Evolutionary conservation across 352 stramenopile genomes (phyloP).

Genomic region (Globisporangium apiculatum): DNA sequence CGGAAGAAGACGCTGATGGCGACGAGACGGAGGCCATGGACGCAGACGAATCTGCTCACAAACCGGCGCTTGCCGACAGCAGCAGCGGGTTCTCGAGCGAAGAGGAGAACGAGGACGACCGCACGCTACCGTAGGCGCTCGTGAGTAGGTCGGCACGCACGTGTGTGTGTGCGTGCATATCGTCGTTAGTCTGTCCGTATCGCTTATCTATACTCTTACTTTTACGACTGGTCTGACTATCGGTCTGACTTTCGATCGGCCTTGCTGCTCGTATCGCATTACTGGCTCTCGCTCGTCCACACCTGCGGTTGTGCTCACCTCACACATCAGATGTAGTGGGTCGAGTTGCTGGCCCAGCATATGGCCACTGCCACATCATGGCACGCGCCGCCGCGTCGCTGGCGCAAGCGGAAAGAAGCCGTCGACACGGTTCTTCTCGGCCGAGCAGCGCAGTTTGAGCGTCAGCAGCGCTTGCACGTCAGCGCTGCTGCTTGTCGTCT

Average conservation of each 20-base stretch:
- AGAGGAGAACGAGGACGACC: conserved; percentile 6
- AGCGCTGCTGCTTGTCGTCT: neutral
- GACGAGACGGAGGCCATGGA: conserved; percentile 11
- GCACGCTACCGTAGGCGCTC: conserved; percentile 1
- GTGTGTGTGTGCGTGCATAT: neutral
- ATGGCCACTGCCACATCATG: neutral
- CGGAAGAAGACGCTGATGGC: neutral
- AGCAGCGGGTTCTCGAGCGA: conserved; percentile 12
- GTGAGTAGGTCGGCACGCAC: neutral
- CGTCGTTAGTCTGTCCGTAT: neutral
- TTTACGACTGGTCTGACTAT: neutral
- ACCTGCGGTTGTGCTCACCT: too few relatives aligned
- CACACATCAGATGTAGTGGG: too few relatives aligned
- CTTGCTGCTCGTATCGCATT: neutral
- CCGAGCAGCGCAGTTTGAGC: conserved; percentile 9
- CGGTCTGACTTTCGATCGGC: neutral
- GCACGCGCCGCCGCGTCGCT: neutral
- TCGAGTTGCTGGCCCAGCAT: too few relatives aligned
- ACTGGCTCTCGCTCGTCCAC: too few relatives aligned
- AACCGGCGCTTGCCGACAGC: neutral
- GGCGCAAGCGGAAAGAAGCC: conserved; percentile 6
- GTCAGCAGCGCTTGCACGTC: conserved; percentile 2
- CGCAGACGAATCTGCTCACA: neutral
- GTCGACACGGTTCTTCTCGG: conserved; percentile 7
- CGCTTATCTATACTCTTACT: neutral